Percentiles rank a stretch among this genome's conserved stretches.
phyloP scores from a whole-genome alignment of 176 grass and related monocot genomes.

The Saccharum spontaneum region DNA sequence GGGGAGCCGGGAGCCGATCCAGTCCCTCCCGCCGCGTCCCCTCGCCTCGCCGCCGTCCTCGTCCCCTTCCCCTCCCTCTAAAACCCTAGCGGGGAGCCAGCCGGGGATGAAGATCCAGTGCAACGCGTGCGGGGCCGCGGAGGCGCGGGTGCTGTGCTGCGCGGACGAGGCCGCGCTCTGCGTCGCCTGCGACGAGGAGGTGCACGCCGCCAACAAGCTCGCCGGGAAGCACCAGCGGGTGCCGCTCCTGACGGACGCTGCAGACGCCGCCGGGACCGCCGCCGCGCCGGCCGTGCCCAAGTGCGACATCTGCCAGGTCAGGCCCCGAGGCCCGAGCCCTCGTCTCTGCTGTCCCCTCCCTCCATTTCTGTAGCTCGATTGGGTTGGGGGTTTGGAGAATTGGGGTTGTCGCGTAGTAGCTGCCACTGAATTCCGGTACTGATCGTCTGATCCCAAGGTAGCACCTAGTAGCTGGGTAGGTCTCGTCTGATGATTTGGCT shows the following conservation, averaged over 20 bases:
- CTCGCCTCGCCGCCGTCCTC: background rate
- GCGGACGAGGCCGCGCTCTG: conserved; percentile 93
- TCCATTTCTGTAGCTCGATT: background rate
- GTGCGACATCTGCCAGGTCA: conserved; percentile 83
- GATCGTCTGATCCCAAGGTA: background rate
- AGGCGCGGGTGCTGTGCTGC: conserved; percentile 82
- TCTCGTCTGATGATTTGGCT: background rate
- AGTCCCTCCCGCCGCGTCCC: background rate
- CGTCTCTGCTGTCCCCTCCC: background rate
- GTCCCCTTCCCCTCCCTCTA: background rate
- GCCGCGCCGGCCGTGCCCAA: conserved; percentile 48
- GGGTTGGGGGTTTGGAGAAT: background rate
- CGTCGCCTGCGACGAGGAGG: conserved; percentile 72
- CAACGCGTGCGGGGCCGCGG: conserved; percentile 70
- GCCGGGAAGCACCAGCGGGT: conserved; percentile 85
- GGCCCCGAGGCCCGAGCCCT: background rate
- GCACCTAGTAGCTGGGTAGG: background rate
- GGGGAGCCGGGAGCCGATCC: background rate
- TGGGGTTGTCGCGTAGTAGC: background rate
- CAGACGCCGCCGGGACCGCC: background rate
- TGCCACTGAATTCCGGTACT: background rate
- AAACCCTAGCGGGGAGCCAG: background rate
- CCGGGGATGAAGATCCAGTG: conserved; percentile 86
- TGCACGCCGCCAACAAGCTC: conserved; percentile 86
- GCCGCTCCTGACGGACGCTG: conserved; percentile 52